Percentiles rank a stretch among this genome's conserved stretches.
Conservation (phyloP, 2,329 filamentous ascomycete species). For the Epichloe brachyelytri region DNA sequence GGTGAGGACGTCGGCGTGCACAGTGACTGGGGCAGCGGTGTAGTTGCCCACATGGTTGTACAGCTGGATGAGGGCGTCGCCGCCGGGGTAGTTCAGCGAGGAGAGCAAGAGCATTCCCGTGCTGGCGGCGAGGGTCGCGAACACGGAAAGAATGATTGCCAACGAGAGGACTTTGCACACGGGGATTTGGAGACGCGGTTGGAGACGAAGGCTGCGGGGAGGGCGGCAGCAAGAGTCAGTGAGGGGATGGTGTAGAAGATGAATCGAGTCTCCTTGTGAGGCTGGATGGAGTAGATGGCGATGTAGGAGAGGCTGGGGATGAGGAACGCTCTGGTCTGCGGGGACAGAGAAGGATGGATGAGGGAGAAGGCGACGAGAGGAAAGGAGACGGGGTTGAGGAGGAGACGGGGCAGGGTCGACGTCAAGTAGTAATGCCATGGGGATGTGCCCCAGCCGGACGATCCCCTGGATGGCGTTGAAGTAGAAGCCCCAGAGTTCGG, state of each 20-base stretch:
- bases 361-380: constrained; percentile 42
- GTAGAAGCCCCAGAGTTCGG: constrained; percentile 77
- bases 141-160: constrained; percentile 44
- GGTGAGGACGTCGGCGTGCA: constrained; percentile 53
- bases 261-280: constrained; percentile 95
- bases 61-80: constrained; percentile 54
- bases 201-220: constrained; percentile 60
- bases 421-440: constrained; percentile 80
- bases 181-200: constrained; percentile 49
- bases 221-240: constrained; percentile 63
- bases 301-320: constrained; percentile 61
- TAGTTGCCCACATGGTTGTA: constrained; percentile 20
- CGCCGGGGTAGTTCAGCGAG: constrained; percentile 87
- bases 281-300: constrained; percentile 70
- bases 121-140: constrained; percentile 47
- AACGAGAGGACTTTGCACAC: constrained; percentile 42
- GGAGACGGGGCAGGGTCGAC: constrained; percentile 66
- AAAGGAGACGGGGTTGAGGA: constrained; percentile 64
- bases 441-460: constrained; percentile 76
- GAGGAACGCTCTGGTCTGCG: constrained; percentile 35
- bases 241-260: constrained; percentile 78
- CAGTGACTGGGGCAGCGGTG: constrained; percentile 18
- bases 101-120: constrained; percentile 62
- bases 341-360: constrained; percentile 30
- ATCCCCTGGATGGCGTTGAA: constrained; percentile 81